Conservation (phyloP, 768 basidiomycete species). For the Plicaturopsis crispa region DNA sequence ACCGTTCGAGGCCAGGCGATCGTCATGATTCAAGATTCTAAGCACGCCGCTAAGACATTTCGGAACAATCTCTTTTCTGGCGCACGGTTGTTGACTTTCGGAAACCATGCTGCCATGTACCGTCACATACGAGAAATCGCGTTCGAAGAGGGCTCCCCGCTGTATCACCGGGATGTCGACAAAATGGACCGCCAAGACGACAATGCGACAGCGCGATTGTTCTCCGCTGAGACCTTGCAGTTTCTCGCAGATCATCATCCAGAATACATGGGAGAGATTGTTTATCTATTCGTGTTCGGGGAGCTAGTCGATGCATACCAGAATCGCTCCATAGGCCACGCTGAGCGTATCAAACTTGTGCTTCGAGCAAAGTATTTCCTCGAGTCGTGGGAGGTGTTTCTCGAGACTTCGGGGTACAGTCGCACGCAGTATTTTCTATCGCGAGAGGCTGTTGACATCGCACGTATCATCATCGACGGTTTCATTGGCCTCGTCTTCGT, state of each 20-base stretch:
- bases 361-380: constrained; percentile 24
- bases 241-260: constrained; percentile 17
- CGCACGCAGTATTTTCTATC: constrained; percentile 22
- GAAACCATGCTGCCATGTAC: constrained; percentile 15
- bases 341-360: constrained; percentile 19
- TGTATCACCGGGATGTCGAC: constrained; percentile 24
- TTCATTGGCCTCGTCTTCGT: constrained; percentile 22
- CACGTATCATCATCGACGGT: constrained; percentile 20
- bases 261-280: constrained; percentile 15
- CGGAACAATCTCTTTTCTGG: constrained; percentile 24
- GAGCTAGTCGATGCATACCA: constrained; percentile 32
- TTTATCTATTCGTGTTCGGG: constrained; percentile 33
- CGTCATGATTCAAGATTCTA: constrained; percentile 21
- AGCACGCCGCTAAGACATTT: constrained; percentile 22
- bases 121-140: constrained; percentile 14
- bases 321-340: constrained; percentile 18
- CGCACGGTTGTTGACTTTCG: constrained; percentile 18
- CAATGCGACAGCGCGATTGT: constrained; percentile 29
- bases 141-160: constrained; percentile 7
- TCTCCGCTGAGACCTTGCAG: constrained; percentile 24
- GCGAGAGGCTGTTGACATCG: constrained; percentile 24
- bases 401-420: constrained; percentile 13
- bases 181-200: constrained; percentile 38
- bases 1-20: constrained; percentile 8
- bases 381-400: constrained; percentile 18